Conservation (phyloP, 2,329 filamentous ascomycete species). For the Mycosphaerelloides madeirae region DNA sequence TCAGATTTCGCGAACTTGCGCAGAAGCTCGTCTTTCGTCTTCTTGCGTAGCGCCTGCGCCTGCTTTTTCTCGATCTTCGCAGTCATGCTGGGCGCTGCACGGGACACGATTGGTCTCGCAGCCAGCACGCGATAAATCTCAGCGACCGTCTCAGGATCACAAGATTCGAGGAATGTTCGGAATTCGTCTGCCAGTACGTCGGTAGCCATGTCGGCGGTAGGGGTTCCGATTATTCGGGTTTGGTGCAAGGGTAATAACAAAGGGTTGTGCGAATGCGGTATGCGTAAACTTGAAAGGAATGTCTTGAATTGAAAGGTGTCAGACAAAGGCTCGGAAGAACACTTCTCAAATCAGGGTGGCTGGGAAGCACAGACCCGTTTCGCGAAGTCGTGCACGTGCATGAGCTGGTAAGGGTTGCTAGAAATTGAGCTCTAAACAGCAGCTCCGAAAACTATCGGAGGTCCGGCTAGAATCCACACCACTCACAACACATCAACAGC, state of each 20-base stretch:
- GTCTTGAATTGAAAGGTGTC: slow-evolving; percentile 2
- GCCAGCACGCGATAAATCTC: slow-evolving; percentile 1
- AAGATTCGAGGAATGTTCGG: slow-evolving; percentile 15
- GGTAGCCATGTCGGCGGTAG: slow-evolving; percentile 17
- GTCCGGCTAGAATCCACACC: no score
- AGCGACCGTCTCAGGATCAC: neutral
- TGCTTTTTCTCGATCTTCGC: slow-evolving; percentile 1
- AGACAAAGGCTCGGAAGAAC: neutral
- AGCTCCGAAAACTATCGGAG: no score
- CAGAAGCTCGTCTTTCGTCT: no score
- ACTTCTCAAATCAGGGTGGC: no score
- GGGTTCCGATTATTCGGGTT: slow-evolving; percentile 21
- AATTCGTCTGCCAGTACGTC: slow-evolving; percentile 15
- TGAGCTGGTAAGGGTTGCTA: no score
- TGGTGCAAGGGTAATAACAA: slow-evolving; percentile 24
- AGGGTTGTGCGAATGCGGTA: slow-evolving; percentile 25
- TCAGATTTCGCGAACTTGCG: slow-evolving; percentile 15
- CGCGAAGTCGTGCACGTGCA: no score
- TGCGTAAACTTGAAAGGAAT: slow-evolving; percentile 17
- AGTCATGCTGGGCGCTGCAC: slow-evolving; percentile 15
- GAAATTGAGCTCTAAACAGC: no score
- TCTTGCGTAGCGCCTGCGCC: slow-evolving; percentile 3
- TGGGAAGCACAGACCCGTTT: no score
- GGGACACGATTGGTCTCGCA: slow-evolving; percentile 8
- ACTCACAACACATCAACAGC: no score